Evolutionary conservation across 2,329 filamentous ascomycete genomes (phyloP).

Genomic region (Claviceps digitariae): DNA sequence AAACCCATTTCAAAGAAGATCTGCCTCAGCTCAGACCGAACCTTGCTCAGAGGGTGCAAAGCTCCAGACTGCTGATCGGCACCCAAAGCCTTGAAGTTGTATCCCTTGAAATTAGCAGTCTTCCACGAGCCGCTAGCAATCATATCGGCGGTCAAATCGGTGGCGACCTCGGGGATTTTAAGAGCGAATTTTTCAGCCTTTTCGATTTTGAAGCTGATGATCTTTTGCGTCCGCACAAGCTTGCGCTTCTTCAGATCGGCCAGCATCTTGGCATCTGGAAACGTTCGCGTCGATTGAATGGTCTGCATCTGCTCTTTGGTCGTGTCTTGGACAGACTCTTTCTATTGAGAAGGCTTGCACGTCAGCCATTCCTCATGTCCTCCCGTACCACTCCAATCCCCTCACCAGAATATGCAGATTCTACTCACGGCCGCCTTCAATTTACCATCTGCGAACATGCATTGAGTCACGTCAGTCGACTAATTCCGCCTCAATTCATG

Average conservation of each 20-base stretch:
- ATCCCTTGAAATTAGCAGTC: slow-evolving; percentile 74
- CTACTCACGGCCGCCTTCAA: slow-evolving; percentile 6
- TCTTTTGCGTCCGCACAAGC: slow-evolving; percentile 70
- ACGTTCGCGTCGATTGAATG: slow-evolving; percentile 54
- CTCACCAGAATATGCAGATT: background rate
- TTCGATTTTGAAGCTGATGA: slow-evolving; percentile 66
- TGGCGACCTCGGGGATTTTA: slow-evolving; percentile 84
- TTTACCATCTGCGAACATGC: slow-evolving; percentile 5
- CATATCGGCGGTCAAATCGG: slow-evolving; percentile 91
- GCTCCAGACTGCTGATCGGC: slow-evolving; percentile 48
- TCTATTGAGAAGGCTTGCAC: slow-evolving; percentile 19
- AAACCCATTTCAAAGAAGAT: slow-evolving; percentile 99
- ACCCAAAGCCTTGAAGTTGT: slow-evolving; percentile 61
- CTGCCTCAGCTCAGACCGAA: slow-evolving; percentile 85
- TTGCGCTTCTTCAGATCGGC: slow-evolving; percentile 86
- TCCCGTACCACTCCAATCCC: too few relatives aligned
- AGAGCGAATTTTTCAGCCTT: slow-evolving; percentile 84
- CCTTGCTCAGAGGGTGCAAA: slow-evolving; percentile 72
- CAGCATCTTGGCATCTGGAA: slow-evolving; percentile 60
- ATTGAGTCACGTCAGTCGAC: slow-evolving; percentile 1
- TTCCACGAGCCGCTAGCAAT: slow-evolving; percentile 81
- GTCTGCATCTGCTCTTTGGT: slow-evolving; percentile 63
- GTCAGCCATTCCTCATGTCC: background rate
- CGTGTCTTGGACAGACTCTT: slow-evolving; percentile 65
- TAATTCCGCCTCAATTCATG: background rate